Base-by-base conservation (phyloP, 495 filamentous ascomycete species). In the Penicillium riverlandense region DNA sequence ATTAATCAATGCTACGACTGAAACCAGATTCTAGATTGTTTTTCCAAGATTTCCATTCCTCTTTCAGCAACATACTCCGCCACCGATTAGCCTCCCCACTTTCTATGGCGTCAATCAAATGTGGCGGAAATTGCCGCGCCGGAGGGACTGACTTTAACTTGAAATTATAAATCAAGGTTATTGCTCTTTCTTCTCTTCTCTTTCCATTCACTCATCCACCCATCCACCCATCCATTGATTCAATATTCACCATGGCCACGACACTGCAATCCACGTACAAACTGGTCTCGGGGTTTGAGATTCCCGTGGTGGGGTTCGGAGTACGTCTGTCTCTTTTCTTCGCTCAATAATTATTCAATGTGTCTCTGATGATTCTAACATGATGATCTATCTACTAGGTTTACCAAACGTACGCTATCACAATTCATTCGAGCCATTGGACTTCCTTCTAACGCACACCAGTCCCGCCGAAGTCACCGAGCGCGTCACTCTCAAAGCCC, bases 241-340 rank as follows among this genome's bases (percentile, higher is more conserved):
- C 22, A 3, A 22, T 22, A 22, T 22, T 6, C 22, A 22, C 30
- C 40, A 85, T 86, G 82, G 63, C 83, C 4, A 65, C 83, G 30
- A 72, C 63, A 16, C 73, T 90, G 55, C 74, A 82, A 49, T 79
- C 81, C 11, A 84, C 73, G 32, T 67, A 82, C 50, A 82, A 79
- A 55, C 69, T 91, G 63, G 78, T 79, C 48, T 88, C 86, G 37
- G 87, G 88, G 42, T 82, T 82, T 59, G 79, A 88, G 44, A 88
- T 94, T 32, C 88, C 88, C 0, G 62, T 75, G 8, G 53, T 91
- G 32, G 87, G 87, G 2, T 89, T 80, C 53, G 86, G 84, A 39
- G 83, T 85, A 74, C 57, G 80, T 70, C 40, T 16, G 15, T 14
- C 33, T 12, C 36, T 10, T 11, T 11, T 11, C 22, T 22, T 22